A percentile compares a stretch with the other conserved stretches of the same genome.
These are phyloP conservation scores for Breynia disticha DNA, from an alignment of 441 rosid genomes.

Conservation along the genomic window DNA sequence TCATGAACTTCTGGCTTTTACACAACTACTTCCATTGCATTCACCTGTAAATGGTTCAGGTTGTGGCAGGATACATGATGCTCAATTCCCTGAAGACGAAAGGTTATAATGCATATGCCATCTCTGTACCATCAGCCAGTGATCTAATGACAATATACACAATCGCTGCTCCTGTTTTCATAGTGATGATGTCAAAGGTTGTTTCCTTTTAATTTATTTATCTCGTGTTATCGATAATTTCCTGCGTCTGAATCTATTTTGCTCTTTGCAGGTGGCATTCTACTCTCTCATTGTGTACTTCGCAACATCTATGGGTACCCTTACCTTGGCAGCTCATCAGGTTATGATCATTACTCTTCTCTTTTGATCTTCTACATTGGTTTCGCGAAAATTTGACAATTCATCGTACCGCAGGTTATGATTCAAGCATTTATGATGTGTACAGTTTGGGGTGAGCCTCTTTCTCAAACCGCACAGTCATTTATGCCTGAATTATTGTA, in stretches of 20 bases:
- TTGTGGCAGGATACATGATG: constrained; percentile 90
- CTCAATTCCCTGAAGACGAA: constrained; percentile 58
- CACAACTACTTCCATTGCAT: background rate
- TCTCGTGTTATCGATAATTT: constrained; percentile 4
- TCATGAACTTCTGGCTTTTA: background rate
- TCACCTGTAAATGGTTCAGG: constrained; percentile 28
- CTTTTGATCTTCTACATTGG: background rate
- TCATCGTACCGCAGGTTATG: constrained; percentile 47
- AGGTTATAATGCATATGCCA: constrained; percentile 56
- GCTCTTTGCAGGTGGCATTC: constrained; percentile 55
- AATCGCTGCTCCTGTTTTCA: constrained; percentile 79
- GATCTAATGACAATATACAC: constrained; percentile 51
- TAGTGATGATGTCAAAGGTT: constrained; percentile 63
- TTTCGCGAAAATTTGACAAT: too few relatives aligned
- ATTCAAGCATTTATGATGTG: constrained; percentile 68
- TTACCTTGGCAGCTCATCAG: constrained; percentile 85
- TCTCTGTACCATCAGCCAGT: constrained; percentile 50
- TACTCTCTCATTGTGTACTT: constrained; percentile 71
- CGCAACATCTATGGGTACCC: constrained; percentile 85
- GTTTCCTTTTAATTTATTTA: constrained; percentile 5
- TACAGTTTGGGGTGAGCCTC: constrained; percentile 86
- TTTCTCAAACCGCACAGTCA: constrained; percentile 92
- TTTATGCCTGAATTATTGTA: constrained; percentile 88
- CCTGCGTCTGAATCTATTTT: constrained; percentile 11
- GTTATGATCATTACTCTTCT: constrained; percentile 12